Evolutionary conservation across 345 rosid genomes (phyloP).

Genomic region (Carallia pectinifolia): DNA sequence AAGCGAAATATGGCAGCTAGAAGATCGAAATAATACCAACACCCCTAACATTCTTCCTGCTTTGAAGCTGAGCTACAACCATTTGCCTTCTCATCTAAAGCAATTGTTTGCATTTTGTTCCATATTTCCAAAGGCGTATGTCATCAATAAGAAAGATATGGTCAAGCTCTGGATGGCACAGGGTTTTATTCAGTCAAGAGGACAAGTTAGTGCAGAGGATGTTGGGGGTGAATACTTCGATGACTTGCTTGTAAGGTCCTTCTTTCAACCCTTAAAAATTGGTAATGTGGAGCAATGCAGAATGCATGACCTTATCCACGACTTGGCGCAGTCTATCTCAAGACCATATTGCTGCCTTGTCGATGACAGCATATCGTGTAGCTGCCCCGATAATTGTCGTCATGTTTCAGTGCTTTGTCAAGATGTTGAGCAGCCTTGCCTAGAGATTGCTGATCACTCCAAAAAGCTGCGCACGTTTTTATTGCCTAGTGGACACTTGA

Average conservation of each 20-base stretch:
- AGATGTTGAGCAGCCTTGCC: constrained; percentile 20
- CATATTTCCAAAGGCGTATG: constrained; percentile 29
- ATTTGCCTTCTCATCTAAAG: constrained; percentile 22
- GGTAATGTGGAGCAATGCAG: constrained; percentile 11
- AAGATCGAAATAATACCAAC: neutral
- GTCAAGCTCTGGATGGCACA: constrained; percentile 33
- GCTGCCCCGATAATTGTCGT: neutral
- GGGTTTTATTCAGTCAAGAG: constrained; percentile 7
- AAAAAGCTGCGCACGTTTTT: constrained; percentile 29
- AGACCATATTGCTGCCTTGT: constrained; percentile 15
- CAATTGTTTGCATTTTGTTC: constrained; percentile 27
- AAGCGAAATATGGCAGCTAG: constrained; percentile 14
- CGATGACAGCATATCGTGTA: constrained; percentile 6
- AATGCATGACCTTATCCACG: constrained; percentile 40
- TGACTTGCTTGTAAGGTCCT: constrained; percentile 25
- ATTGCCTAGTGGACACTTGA: constrained; percentile 18
- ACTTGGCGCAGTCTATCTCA: constrained; percentile 29
- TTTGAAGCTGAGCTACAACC: constrained; percentile 23
- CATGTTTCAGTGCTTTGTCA: constrained; percentile 26
- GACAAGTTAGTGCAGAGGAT: constrained; percentile 6
- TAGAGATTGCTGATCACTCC: constrained; percentile 8
- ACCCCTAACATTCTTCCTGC: constrained; percentile 14
- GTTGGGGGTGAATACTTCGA: constrained; percentile 28
- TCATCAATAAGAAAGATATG: constrained; percentile 19
- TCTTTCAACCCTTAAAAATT: constrained; percentile 24